Base-by-base conservation (phyloP, 768 basidiomycete genomes). In the Xerocomellus chrysenteron region DNA sequence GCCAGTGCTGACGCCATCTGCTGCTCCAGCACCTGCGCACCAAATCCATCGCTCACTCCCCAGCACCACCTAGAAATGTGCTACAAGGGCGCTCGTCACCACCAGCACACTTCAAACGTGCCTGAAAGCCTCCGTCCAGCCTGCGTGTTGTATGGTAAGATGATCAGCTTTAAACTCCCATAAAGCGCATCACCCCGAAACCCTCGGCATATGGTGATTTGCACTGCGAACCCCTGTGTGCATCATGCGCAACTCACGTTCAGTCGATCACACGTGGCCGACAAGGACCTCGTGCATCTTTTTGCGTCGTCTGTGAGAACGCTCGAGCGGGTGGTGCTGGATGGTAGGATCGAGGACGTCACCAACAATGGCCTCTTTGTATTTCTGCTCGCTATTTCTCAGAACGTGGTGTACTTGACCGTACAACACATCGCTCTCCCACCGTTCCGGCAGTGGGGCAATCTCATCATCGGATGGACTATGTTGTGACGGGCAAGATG, bases 251-350 rank as follows among this genome's bases (percentile, higher is more conserved):
- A 62, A 2, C 65, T 66, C 43, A 16, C 40, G n/a, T 49, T 66
- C 50, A 47, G 54, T 3, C 53, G 46, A 4, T 67, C 65, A 1
- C 47, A 45, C 12, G 24, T 67, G 44, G 28, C 50, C n/a, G 62
- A 66, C 52, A 54, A 57, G 44, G 65, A 66, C 46, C 65, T n/a
- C n/a, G n/a, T n/a, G n/a, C n/a, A n/a, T n/a, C n/a, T 66, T 39
- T 61, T 61, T 12, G 26, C 40, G 26, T 52, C 62, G 12, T 57
- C 65, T 1, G 52, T 49, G 1, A 41, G 9, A 1, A 48, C 62
- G 43, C 65, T 66, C 47, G 65, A 66, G 45, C 54, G 49, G 4
- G 65, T 67, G 9, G 54, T 50, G 40, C 39, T 66, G 1, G 62
- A 66, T 5, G 2, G 21, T 21, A 19, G 44, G 14, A 41, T 66